A percentile compares a stretch with the other conserved stretches of the same genome.
Evolutionary conservation across 2,329 filamentous ascomycete species (phyloP).

Genomic region (Epichloe coenophiala): DNA sequence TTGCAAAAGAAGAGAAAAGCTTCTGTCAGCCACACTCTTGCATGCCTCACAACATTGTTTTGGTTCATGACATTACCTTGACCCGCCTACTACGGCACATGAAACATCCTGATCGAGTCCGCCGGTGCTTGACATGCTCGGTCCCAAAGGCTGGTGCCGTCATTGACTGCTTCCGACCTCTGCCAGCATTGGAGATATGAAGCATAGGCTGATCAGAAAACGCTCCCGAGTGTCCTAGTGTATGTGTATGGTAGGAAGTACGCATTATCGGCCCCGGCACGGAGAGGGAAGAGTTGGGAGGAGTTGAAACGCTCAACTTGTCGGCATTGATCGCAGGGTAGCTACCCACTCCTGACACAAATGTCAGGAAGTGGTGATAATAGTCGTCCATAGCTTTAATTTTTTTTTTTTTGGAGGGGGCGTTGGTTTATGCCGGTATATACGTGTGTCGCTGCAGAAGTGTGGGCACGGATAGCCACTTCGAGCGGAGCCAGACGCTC

Average conservation of each 20-base stretch:
- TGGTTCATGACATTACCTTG: slow-evolving; percentile 37
- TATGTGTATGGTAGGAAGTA: slow-evolving; percentile 27
- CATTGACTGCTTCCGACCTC: slow-evolving; percentile 36
- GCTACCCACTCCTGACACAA: slow-evolving; percentile 32
- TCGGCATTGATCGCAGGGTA: slow-evolving; percentile 25
- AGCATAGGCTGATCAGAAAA: slow-evolving; percentile 37
- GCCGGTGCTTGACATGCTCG: slow-evolving; percentile 77
- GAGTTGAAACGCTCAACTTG: slow-evolving; percentile 25
- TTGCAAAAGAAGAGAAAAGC: neutral
- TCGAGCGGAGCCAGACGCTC: slow-evolving; percentile 3
- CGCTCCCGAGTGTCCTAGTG: slow-evolving; percentile 34
- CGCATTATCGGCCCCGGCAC: slow-evolving; percentile 21
- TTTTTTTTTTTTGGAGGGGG: neutral
- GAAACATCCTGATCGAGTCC: slow-evolving; percentile 85
- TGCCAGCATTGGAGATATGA: slow-evolving; percentile 32
- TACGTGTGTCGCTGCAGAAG: slow-evolving; percentile 2
- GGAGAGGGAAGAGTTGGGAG: slow-evolving; percentile 18
- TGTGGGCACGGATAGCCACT: slow-evolving; percentile 5
- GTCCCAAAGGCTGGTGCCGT: slow-evolving; percentile 28
- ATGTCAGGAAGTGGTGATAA: slow-evolving; percentile 41
- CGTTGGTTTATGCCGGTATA: slow-evolving; percentile 1
- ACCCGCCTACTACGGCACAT: slow-evolving; percentile 84
- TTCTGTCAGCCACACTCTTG: slow-evolving; percentile 14
- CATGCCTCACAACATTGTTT: slow-evolving; percentile 6
- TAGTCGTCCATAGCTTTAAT: slow-evolving; percentile 36